These are phyloP conservation scores for Mycena vulgaris DNA, from an alignment of 768 basidiomycete species.

Conservation along the genomic window DNA sequence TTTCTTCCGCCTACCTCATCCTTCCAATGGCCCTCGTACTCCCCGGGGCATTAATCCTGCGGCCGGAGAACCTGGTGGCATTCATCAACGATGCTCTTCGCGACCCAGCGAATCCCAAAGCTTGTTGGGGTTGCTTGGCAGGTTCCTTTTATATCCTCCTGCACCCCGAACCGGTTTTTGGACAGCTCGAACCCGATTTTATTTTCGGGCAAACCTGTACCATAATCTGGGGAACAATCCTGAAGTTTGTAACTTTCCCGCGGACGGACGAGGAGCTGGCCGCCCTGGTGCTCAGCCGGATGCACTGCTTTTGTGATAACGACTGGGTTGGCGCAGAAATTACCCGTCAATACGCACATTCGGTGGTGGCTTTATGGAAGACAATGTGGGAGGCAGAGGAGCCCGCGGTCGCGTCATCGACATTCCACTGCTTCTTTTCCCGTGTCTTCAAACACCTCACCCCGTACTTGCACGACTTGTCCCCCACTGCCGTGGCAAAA, in stretches of 20 bases:
- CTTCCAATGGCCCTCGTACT: too few relatives aligned
- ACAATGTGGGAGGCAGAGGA: constrained; percentile 7
- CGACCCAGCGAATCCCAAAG: constrained; percentile 12
- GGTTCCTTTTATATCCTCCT: not conserved
- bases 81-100: constrained; percentile 13
- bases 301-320: not conserved
- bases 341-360: not conserved
- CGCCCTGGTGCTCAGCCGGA: not conserved
- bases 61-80: not conserved
- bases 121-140: constrained; percentile 13
- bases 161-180: not conserved
- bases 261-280: constrained; percentile 9
- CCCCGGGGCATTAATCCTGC: not conserved
- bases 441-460: constrained; percentile 12
- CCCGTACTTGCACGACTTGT: constrained; percentile 16
- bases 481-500: constrained; percentile 13
- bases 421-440: constrained; percentile 23
- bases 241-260: constrained; percentile 7
- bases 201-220: constrained; percentile 8
- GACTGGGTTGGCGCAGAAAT: not conserved
- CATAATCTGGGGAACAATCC: constrained; percentile 15
- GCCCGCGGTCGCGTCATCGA: not conserved
- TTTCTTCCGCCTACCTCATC: too few relatives aligned
- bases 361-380: not conserved
- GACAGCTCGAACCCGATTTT: not conserved